Evolutionary conservation across 2,329 filamentous ascomycete genomes (phyloP).

Genomic region (Alternaria angustiovoidea): DNA sequence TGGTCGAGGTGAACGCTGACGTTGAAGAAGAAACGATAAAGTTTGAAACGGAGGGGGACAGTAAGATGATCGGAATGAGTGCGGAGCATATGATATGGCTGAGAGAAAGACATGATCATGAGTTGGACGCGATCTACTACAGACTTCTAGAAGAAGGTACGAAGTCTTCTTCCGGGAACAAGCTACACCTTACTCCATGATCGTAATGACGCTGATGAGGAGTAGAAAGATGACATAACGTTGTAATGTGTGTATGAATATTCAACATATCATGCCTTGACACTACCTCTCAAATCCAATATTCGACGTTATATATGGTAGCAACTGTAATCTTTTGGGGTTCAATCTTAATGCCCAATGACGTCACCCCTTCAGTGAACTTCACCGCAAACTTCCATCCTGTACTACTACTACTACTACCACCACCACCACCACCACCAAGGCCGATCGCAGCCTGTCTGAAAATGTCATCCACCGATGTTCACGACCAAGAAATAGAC

Average conservation of each 20-base stretch:
- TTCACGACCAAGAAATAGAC: constrained; percentile 26
- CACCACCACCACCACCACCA: not conserved
- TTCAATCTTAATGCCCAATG: not conserved
- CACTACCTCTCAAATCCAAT: not conserved
- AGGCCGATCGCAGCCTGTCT: not conserved
- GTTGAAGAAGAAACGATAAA: not conserved
- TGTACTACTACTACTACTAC: not conserved
- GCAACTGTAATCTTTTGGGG: not conserved
- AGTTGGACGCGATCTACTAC: not conserved
- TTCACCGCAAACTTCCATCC: not conserved
- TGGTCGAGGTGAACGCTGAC: not conserved
- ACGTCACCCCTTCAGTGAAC: not conserved
- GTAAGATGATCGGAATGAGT: not conserved
- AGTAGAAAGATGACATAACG: not conserved
- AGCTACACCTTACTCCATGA: not conserved
- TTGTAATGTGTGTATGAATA: not conserved
- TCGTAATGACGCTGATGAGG: not conserved
- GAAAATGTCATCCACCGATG: constrained; percentile 9
- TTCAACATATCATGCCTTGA: not conserved
- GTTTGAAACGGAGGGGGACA: not conserved
- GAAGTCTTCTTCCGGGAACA: not conserved
- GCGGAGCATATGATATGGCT: not conserved
- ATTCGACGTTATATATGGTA: not conserved
- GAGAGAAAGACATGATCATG: not conserved
- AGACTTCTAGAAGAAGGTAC: not conserved